Evolutionary conservation across 2,329 filamentous ascomycete genomes (phyloP), one percentile per base, ranked within the genome.

Genomic region (Trichoderma koningii): DNA sequence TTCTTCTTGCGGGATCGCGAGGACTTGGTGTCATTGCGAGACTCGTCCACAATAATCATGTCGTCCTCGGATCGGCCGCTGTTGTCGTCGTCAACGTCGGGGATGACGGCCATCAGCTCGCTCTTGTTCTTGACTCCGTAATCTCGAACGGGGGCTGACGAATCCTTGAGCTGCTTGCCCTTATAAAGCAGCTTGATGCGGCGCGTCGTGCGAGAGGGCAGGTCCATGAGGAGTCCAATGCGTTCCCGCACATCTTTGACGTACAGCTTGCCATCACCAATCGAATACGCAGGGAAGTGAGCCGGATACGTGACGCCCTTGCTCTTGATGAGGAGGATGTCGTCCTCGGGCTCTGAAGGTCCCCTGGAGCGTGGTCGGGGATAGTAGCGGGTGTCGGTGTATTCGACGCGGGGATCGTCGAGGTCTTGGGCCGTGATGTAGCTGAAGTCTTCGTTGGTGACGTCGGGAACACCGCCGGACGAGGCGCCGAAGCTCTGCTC

Each of bases 391-490:
- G 71, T 74, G 71, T 76, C 71, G 67, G 69, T 73, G 67, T 72
- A 73, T 72, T 75, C 75, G 68, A 74, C 70, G 66, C 73, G 76
- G 28, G 76, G 75, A 42, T 79, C 76, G 66, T 85, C 82, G 45
- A 93, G 76, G 71, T 93, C 90, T 71, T 91, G 86, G 30, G 88
- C 87, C n/a, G 90, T 92, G 73, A 93, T 93, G 79, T 94, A 93
- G 74, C 87, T 89, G 76, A 88, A 94, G 78, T 93, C 90, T 41
- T 89, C 85, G 70, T 92, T 89, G 70, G 86, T 90, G 66, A 93
- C 87, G 69, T 87, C 83, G 38, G 87, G 85, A 10, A 82, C 77
- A 48, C 81, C 79, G 52, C 79, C 79, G 44, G 78, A 75, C 66
- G 77, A 72, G 41, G 83, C 82, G 65, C 76, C 76, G 70, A 82